Percentiles rank a stretch among this genome's conserved stretches.
Evolutionary conservation across 1,139 yeast genomes (phyloP).

Genomic region (Zhuliangozyma blackwelliae): DNA sequence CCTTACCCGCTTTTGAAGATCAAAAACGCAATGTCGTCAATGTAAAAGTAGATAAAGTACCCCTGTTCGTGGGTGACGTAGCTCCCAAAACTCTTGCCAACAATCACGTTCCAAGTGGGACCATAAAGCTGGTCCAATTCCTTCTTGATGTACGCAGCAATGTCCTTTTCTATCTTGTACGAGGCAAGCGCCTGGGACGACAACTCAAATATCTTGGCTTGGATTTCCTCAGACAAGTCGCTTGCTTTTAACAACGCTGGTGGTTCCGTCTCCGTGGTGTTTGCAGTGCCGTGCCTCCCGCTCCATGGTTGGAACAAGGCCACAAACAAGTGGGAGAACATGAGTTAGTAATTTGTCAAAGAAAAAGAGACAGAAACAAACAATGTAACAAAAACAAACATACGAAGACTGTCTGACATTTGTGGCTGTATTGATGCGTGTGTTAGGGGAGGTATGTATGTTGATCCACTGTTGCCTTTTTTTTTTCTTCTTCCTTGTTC

Average conservation of each 20-base stretch:
- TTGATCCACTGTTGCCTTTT: constrained; percentile 1
- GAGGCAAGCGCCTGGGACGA: constrained; percentile 44
- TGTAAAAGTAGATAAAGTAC: constrained; percentile 76
- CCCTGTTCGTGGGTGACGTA: constrained; percentile 91
- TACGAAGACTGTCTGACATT: too few species aligned
- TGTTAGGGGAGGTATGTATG: not conserved
- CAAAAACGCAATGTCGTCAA: constrained; percentile 76
- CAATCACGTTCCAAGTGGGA: constrained; percentile 92
- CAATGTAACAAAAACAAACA: too few species aligned
- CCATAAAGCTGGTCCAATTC: constrained; percentile 62
- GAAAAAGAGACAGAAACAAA: too few species aligned
- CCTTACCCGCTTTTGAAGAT: constrained; percentile 67
- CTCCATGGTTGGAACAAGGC: too few species aligned
- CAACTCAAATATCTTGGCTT: constrained; percentile 55
- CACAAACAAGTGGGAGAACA: too few species aligned
- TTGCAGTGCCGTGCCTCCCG: too few species aligned
- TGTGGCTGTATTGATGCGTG: too few species aligned
- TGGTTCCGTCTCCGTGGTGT: not conserved
- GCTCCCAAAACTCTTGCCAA: constrained; percentile 89
- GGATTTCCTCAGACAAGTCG: constrained; percentile 54
- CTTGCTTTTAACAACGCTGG: constrained; percentile 45
- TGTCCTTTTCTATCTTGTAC: constrained; percentile 59
- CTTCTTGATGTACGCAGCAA: constrained; percentile 78
- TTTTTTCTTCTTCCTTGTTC: not conserved
- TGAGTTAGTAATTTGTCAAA: too few species aligned